phyloP scores from a whole-genome alignment of 805 yeast species.

The Ogataea naganishii region DNA sequence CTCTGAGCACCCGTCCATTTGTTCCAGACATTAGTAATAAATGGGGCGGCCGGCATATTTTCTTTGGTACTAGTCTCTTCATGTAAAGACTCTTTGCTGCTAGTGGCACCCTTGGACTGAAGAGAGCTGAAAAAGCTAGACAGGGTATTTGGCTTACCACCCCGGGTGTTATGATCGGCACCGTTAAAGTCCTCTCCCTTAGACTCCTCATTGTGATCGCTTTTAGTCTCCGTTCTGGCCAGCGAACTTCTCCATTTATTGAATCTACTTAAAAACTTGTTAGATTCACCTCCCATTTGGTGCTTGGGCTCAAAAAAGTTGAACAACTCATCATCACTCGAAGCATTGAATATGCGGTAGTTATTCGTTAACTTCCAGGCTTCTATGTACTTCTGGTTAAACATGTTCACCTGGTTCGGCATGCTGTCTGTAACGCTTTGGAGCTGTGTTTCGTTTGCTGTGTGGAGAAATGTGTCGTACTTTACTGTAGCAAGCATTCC shows the following conservation, averaged over 20 bases:
- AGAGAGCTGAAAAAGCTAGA: constrained; percentile 1
- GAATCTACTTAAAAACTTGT: constrained; percentile 3
- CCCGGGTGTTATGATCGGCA: background rate
- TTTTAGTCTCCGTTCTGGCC: background rate
- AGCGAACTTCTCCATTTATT: constrained; percentile 4
- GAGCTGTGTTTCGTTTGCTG: constrained; percentile 28
- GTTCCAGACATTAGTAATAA: too few species aligned
- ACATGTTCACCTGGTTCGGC: constrained; percentile 11
- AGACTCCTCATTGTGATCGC: background rate
- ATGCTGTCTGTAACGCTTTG: constrained; percentile 14
- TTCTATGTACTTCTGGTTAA: constrained; percentile 30
- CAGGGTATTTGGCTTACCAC: background rate
- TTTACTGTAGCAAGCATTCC: constrained; percentile 69
- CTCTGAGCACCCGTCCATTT: too few species aligned
- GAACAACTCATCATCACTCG: constrained; percentile 64
- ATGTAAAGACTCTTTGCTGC: too few species aligned
- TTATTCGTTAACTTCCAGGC: constrained; percentile 50
- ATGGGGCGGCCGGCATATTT: too few species aligned
- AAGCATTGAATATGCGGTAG: constrained; percentile 41
- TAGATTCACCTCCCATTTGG: constrained; percentile 9
- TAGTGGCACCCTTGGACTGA: too few species aligned
- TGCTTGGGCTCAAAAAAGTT: constrained; percentile 27
- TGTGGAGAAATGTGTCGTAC: constrained; percentile 46
- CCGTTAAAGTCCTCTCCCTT: background rate
- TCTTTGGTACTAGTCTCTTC: too few species aligned